Base-by-base conservation (phyloP, 2,329 filamentous ascomycete genomes). In the Monosporascus sp. region DNA sequence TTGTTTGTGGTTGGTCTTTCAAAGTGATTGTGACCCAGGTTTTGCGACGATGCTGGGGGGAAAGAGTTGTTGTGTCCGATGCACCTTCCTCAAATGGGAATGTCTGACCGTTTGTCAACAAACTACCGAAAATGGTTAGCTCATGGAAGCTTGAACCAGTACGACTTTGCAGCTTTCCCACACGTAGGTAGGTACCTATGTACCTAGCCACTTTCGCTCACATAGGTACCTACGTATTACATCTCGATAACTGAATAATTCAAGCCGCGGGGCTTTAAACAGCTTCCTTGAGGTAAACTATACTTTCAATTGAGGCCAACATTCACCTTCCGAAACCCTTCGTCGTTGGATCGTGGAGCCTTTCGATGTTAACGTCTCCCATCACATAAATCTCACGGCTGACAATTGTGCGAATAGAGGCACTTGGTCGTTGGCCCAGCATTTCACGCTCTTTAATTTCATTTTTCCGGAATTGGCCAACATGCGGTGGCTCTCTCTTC, bases 401-500 rank as follows among this genome's bases (percentile, higher is more conserved):
- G 51, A 36, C 54, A 14, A 18, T 43, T 22, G 51, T 39, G 48
- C 37, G 14, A 35, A 35, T 35, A 9, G 36, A 31, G 48, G 46
- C 47, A 25, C 45, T 53, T 43, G 3, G 20, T 14, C 35, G 43
- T 41, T 41, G 37, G 7, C 27, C 48, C 45, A 52, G 37, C 39
- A 53, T 37, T 44, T 52, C 50, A 38, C 50, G 43, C 37, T 48
- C 41, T 53, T 55, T 51, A 48, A 55, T 50, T 49, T 57, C 45
- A 52, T 49, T 48, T 48, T 49, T 53, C 38, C 49, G n/a, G 11
- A 27, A 49, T 52, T 45, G 39, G 61, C 60, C 71, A 85, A 72
- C 62, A 93, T 93, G 89, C 86, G 82, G 74, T 75, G 87, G 65
- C 74, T 88, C 54, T 77, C 80, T 62, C 70, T 83, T 56, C 72